phyloP scores from a whole-genome alignment of 805 yeast genomes.

The Priceomyces castillae region DNA sequence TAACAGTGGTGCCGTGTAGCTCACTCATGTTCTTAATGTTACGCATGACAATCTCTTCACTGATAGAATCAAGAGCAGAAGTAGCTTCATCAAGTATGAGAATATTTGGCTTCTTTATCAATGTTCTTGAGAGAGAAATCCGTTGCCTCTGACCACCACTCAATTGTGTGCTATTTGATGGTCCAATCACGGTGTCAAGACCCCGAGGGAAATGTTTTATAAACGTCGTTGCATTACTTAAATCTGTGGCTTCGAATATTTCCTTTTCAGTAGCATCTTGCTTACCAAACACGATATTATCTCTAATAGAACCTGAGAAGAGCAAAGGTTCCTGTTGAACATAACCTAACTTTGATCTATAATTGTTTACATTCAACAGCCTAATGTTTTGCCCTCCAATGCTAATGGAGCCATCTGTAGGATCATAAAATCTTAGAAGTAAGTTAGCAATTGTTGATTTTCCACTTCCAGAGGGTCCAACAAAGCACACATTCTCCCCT shows the following conservation, averaged over 20 bases:
- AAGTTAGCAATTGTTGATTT: conserved; percentile 85
- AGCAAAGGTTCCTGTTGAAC: conserved; percentile 92
- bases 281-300: conserved; percentile 77
- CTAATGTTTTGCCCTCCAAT: conserved; percentile 65
- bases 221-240: conserved; percentile 74
- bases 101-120: conserved; percentile 75
- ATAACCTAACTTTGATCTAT: conserved; percentile 75
- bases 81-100: conserved; percentile 92
- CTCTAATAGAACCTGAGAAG: conserved; percentile 81
- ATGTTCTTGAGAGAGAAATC: conserved; percentile 85
- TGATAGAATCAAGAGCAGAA: conserved; percentile 85
- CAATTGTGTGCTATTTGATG: conserved; percentile 64
- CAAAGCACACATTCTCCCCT: conserved; percentile 90
- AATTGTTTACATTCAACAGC: conserved; percentile 66
- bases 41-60: conserved; percentile 80
- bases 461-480: conserved; percentile 97
- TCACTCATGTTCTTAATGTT: conserved; percentile 54
- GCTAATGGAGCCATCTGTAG: conserved; percentile 57
- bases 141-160: conserved; percentile 96
- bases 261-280: conserved; percentile 58
- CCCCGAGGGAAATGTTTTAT: conserved; percentile 76
- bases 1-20: conserved; percentile 62
- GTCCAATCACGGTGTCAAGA: conserved; percentile 78
- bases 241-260: conserved; percentile 54
- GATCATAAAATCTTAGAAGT: conserved; percentile 81